phyloP scores from a whole-genome alignment of 768 basidiomycete species.

The Lactifluus hygrophoroides region DNA sequence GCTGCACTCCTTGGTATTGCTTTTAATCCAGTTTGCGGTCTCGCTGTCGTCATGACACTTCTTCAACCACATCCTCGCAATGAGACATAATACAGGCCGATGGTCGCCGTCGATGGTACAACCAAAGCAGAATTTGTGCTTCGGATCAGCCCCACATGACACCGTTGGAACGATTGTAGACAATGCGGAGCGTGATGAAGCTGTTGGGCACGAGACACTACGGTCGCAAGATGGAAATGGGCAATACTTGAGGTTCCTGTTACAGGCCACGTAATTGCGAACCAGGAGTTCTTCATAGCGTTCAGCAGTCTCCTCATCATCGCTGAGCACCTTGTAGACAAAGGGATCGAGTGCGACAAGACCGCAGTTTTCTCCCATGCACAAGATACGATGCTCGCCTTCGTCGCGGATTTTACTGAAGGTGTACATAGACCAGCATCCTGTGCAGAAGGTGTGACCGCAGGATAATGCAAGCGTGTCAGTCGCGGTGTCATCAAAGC shows the following conservation, averaged over 20 bases:
- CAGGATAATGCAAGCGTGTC: slow-evolving; percentile 68
- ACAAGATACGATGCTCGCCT: slow-evolving; percentile 61
- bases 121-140: slow-evolving; percentile 90
- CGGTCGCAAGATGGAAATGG: slow-evolving; percentile 92
- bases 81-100: slow-evolving; percentile 80
- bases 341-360: slow-evolving; percentile 58
- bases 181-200: slow-evolving; percentile 64
- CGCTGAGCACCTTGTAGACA: slow-evolving; percentile 46
- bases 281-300: slow-evolving; percentile 85
- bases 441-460: slow-evolving; percentile 74
- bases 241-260: slow-evolving; percentile 82
- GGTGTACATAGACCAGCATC: slow-evolving; percentile 79
- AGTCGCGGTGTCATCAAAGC: slow-evolving; percentile 68
- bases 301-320: slow-evolving; percentile 44
- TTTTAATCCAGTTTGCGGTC: slow-evolving; percentile 99
- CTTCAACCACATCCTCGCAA: slow-evolving; percentile 90
- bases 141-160: slow-evolving; percentile 59
- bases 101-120: slow-evolving; percentile 86
- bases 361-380: slow-evolving; percentile 74
- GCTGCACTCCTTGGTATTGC: slow-evolving; percentile 96
- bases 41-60: slow-evolving; percentile 98
- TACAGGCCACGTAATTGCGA: slow-evolving; percentile 83
- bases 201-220: slow-evolving; percentile 86
- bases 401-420: slow-evolving; percentile 76
- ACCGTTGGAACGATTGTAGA: slow-evolving; percentile 84